Evolutionary conservation across 805 yeast species (phyloP).

Genomic region (Candida patagonica): DNA sequence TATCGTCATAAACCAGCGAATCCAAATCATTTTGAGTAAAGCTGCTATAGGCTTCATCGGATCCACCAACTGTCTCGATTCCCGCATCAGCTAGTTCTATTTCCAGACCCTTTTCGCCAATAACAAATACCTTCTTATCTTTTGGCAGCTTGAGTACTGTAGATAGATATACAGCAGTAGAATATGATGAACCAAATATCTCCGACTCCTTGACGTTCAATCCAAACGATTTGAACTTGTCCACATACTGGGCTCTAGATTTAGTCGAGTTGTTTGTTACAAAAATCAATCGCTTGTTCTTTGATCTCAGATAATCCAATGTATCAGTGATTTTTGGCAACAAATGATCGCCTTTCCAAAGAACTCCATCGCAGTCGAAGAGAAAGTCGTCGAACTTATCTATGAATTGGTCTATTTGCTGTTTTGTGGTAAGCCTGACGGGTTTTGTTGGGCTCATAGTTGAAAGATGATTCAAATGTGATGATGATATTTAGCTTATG

Average conservation of each 20-base stretch:
- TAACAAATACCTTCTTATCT: constrained; percentile 73
- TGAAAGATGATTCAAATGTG: neutral
- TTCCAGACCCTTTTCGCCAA: constrained; percentile 83
- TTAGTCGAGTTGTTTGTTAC: constrained; percentile 96
- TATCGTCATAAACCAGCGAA: constrained; percentile 41
- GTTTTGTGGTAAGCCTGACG: constrained; percentile 19
- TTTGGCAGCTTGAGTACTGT: constrained; percentile 67
- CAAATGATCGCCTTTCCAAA: constrained; percentile 82
- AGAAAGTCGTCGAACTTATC: constrained; percentile 71
- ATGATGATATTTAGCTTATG: neutral
- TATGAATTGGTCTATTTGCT: constrained; percentile 37
- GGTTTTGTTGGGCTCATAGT: neutral
- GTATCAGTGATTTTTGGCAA: constrained; percentile 77
- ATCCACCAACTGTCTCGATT: constrained; percentile 71
- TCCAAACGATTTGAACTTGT: constrained; percentile 61
- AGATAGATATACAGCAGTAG: constrained; percentile 77
- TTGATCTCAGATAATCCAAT: constrained; percentile 43
- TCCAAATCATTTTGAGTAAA: constrained; percentile 38
- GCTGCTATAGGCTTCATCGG: constrained; percentile 52
- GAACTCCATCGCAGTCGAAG: constrained; percentile 96
- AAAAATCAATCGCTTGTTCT: constrained; percentile 65
- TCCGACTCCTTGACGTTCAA: constrained; percentile 44
- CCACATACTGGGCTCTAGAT: constrained; percentile 65
- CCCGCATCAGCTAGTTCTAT: constrained; percentile 72
- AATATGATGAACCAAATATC: constrained; percentile 86